These are phyloP conservation scores for Helminthosporium solani DNA, from an alignment of 2,329 filamentous ascomycete genomes.

Conservation along the genomic window DNA sequence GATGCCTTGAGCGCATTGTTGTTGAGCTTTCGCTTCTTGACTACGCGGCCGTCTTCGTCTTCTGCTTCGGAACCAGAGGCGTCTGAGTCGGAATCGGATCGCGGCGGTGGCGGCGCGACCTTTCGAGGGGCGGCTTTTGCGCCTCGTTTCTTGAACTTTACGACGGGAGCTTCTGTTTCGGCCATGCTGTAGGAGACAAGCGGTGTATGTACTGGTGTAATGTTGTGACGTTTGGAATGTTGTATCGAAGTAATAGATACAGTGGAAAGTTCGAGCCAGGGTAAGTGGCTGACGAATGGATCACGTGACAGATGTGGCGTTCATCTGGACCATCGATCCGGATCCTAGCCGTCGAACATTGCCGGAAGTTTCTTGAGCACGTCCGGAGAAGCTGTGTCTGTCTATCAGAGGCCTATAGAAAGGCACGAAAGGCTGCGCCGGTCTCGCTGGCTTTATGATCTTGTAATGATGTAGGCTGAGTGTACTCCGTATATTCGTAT, in stretches of 20 bases:
- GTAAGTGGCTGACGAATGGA: neutral
- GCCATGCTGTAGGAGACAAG: constrained; percentile 3
- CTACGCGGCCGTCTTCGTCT: constrained; percentile 61
- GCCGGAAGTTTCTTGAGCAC: neutral
- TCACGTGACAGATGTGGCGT: constrained; percentile 13
- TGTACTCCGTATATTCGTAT: no score
- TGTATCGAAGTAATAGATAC: neutral
- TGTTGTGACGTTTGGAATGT: constrained; percentile 1
- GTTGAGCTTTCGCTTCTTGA: constrained; percentile 77
- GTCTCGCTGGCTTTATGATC: no score
- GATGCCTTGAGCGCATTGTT: constrained; percentile 66
- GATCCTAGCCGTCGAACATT: no score
- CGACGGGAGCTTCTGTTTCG: constrained; percentile 51
- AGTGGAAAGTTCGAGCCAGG: constrained; percentile 23
- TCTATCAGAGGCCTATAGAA: no score
- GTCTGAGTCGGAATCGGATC: constrained; percentile 53
- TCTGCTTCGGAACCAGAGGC: constrained; percentile 76
- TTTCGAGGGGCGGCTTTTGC: constrained; percentile 79
- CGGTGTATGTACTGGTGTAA: neutral
- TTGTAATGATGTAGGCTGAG: no score
- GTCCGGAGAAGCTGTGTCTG: neutral
- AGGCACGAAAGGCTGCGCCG: no score
- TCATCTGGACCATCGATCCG: neutral
- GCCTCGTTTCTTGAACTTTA: constrained; percentile 83
- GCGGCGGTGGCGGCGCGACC: constrained; percentile 74